These are phyloP conservation scores for Blastocladiella britannica DNA, from an alignment of 192 early-diverging fungal genomes.

Conservation along the genomic window DNA sequence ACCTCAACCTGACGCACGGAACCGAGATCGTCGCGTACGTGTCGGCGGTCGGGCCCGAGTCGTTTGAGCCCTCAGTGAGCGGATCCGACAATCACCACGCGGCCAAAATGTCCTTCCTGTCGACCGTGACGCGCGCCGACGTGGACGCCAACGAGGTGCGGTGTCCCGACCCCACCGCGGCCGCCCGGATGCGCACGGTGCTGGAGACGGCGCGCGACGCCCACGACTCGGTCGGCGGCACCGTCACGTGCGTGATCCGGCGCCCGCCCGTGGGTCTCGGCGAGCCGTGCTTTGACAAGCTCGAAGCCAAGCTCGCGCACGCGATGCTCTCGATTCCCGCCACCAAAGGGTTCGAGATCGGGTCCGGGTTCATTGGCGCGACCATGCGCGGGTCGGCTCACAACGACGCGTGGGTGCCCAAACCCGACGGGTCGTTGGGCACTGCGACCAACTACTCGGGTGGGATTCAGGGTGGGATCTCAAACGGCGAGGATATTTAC, in stretches of 20 bases:
- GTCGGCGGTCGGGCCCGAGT: slow-evolving; percentile 58
- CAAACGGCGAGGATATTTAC: slow-evolving; percentile 88
- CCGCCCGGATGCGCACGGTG: slow-evolving; percentile 63
- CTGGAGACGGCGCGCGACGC: slow-evolving; percentile 59
- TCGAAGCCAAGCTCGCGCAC: slow-evolving; percentile 87
- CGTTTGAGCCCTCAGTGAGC: slow-evolving; percentile 35
- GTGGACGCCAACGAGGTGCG: slow-evolving; percentile 73
- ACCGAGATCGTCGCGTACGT: slow-evolving; percentile 94
- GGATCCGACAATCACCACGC: slow-evolving; percentile 12
- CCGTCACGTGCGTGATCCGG: slow-evolving; percentile 87
- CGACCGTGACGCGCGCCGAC: slow-evolving; percentile 40
- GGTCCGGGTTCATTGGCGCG: slow-evolving; percentile 78
- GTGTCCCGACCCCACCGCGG: slow-evolving; percentile 58
- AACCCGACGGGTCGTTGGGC: slow-evolving; percentile 38
- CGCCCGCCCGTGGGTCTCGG: slow-evolving; percentile 78
- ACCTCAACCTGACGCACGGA: slow-evolving; percentile 48
- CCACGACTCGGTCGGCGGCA: slow-evolving; percentile 85
- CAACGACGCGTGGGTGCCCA: slow-evolving; percentile 73
- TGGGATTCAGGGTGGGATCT: slow-evolving; percentile 92
- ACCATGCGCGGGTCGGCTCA: slow-evolving; percentile 69
- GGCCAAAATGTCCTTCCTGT: slow-evolving; percentile 43
- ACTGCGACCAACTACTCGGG: slow-evolving; percentile 88
- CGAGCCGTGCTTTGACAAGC: slow-evolving; percentile 96
- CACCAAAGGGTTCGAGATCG: slow-evolving; percentile 96
- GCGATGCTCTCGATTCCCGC: slow-evolving; percentile 98